phyloP scores from a whole-genome alignment of 345 rosid genomes.

The Citrus reticulata region DNA sequence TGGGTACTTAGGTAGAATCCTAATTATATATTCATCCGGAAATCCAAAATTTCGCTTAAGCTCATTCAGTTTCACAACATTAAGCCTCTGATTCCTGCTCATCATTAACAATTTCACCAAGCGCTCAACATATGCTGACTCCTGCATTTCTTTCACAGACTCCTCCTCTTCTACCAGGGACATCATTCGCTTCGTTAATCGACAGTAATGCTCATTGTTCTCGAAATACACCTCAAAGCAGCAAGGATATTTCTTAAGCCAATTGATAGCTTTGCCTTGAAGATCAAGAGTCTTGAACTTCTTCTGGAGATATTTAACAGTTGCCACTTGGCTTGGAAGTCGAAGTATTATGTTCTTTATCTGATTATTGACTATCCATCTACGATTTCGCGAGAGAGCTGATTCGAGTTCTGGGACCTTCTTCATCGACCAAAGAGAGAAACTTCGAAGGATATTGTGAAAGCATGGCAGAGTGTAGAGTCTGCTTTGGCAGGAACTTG shows the following conservation, averaged over 20 bases:
- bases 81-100: conserved; percentile 70
- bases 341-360: conserved; percentile 76
- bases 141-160: conserved; percentile 60
- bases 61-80: conserved; percentile 66
- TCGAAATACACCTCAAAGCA: conserved; percentile 69
- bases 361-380: conserved; percentile 89
- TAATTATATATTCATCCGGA: conserved; percentile 78
- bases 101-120: conserved; percentile 81
- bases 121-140: conserved; percentile 47
- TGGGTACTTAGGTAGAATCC: conserved; percentile 60
- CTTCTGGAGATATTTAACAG: conserved; percentile 68
- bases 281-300: conserved; percentile 94
- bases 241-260: conserved; percentile 91
- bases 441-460: conserved; percentile 34
- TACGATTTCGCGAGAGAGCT: conserved; percentile 75
- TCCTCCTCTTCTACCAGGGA: conserved; percentile 79
- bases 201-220: conserved; percentile 62
- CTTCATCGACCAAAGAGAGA: conserved; percentile 89
- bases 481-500: conserved; percentile 3
- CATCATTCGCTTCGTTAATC: conserved; percentile 69
- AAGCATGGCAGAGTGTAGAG: conserved; percentile 9
- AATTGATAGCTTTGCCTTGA: conserved; percentile 87
- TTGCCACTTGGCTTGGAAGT: conserved; percentile 58
- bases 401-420: conserved; percentile 84
- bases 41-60: conserved; percentile 73